These are phyloP conservation scores for Heritiera littoralis DNA, from an alignment of 345 rosid genomes.

Conservation along the genomic window DNA sequence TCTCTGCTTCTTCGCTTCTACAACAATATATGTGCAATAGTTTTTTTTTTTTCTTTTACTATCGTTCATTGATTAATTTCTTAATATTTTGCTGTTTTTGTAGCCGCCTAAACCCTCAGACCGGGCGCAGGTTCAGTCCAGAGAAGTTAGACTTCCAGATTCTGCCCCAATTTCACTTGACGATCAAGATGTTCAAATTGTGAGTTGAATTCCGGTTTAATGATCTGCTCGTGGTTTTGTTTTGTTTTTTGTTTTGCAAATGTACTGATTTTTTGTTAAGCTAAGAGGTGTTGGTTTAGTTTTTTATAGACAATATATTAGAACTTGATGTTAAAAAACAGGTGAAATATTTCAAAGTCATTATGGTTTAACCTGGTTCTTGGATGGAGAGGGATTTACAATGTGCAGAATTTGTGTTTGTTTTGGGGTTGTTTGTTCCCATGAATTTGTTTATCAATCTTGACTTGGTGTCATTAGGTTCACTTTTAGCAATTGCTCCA, in stretches of 20 bases:
- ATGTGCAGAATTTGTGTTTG: not conserved
- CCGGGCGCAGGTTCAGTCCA: conserved; percentile 76
- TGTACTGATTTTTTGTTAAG: not conserved
- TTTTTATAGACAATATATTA: not conserved
- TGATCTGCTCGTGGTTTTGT: not conserved
- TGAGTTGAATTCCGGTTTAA: conserved; percentile 37
- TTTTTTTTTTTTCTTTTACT: not conserved
- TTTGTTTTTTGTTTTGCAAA: not conserved
- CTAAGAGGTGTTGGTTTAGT: conserved; percentile 1
- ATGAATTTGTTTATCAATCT: not conserved
- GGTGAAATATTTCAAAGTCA: not conserved
- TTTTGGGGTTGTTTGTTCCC: not conserved
- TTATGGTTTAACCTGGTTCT: not conserved
- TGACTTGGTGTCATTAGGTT: not conserved
- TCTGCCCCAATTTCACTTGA: conserved; percentile 76
- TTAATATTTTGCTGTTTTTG: conserved; percentile 7
- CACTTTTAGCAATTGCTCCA: not conserved
- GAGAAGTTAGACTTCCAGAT: conserved; percentile 87
- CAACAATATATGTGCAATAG: not conserved
- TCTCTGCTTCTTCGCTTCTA: not conserved
- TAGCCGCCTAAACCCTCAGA: conserved; percentile 81
- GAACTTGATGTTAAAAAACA: not conserved
- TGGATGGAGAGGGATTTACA: not conserved
- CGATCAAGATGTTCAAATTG: conserved; percentile 86
- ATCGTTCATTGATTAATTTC: not conserved